These are phyloP conservation scores for Monilinia vaccinii-corymbosi DNA, from an alignment of 2,329 filamentous ascomycete genomes.

Conservation along the genomic window DNA sequence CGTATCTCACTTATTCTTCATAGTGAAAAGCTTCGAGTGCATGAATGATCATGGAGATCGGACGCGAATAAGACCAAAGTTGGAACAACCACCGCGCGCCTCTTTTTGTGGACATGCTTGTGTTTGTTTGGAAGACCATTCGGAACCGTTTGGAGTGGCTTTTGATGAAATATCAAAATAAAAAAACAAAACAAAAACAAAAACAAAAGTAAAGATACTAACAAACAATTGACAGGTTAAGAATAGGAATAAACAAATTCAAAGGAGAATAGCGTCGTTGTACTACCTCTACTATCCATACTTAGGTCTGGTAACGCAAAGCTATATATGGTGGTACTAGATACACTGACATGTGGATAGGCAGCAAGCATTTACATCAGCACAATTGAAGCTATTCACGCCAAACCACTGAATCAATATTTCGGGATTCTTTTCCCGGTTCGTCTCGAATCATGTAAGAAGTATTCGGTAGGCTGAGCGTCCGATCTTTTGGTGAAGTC, in stretches of 20 bases:
- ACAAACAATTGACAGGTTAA: slow-evolving; percentile 2
- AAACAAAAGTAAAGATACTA: no score
- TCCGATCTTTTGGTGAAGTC: slow-evolving; percentile 12
- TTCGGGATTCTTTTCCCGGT: background rate
- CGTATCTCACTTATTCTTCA: background rate
- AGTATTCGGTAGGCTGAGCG: slow-evolving; percentile 17
- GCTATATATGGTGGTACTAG: background rate
- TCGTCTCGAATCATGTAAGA: slow-evolving; percentile 1
- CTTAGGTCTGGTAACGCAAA: background rate
- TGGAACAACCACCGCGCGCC: slow-evolving; percentile 11
- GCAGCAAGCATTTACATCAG: background rate
- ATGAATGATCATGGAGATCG: slow-evolving; percentile 4
- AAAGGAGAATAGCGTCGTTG: background rate
- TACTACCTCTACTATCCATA: background rate
- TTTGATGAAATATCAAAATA: no score
- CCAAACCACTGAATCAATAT: background rate
- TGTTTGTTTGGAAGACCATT: slow-evolving; percentile 5
- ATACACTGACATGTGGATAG: background rate
- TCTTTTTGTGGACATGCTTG: background rate
- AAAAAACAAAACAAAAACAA: no score
- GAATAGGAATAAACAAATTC: background rate
- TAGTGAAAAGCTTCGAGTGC: background rate
- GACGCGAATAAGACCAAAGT: slow-evolving; percentile 5
- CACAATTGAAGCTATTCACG: background rate
- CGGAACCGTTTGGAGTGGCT: slow-evolving; percentile 1